A percentile compares a stretch with the other conserved stretches of the same genome.
Conservation (phyloP, 164 flowering plant genomes). For the Taxillus chinensis region DNA sequence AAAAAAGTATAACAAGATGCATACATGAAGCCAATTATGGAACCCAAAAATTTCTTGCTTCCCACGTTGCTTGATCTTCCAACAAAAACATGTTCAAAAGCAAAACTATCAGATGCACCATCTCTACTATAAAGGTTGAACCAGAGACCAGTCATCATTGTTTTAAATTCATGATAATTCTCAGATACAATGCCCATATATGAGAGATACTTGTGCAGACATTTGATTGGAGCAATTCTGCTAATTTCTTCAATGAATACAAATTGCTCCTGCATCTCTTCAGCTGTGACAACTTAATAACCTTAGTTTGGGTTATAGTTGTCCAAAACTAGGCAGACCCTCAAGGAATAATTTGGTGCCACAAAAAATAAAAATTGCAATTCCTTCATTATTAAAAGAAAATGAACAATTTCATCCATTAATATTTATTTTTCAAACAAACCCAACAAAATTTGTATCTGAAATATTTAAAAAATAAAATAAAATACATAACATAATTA, state of each 20-base stretch:
- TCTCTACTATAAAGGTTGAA: conserved; percentile 82
- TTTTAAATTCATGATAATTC: conserved; percentile 53
- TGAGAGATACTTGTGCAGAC: conserved; percentile 71
- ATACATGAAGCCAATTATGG: conserved; percentile 97
- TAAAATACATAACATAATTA: too few relatives aligned
- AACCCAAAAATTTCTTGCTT: conserved; percentile 83
- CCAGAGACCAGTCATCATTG: conserved; percentile 60
- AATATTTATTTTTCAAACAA: too few relatives aligned
- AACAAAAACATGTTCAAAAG: conserved; percentile 97
- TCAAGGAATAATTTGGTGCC: too few relatives aligned
- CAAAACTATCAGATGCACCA: conserved; percentile 52
- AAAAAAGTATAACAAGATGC: not conserved
- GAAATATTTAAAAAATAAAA: too few relatives aligned
- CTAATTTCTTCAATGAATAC: conserved; percentile 93
- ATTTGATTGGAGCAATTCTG: conserved; percentile 86
- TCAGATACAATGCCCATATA: conserved; percentile 42
- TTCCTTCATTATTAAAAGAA: too few relatives aligned
- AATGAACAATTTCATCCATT: too few relatives aligned
- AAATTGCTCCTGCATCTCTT: conserved; percentile 80
- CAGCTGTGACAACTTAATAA: conserved; percentile 47
- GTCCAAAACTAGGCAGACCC: conserved; percentile 78
- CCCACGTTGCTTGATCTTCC: conserved; percentile 74
- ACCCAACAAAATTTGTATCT: too few relatives aligned
- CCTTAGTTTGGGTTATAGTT: conserved; percentile 87
- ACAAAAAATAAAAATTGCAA: too few relatives aligned